Evolutionary conservation across 2,329 filamentous ascomycete genomes (phyloP).

Genomic region (Dactylonectria macrodidyma): DNA sequence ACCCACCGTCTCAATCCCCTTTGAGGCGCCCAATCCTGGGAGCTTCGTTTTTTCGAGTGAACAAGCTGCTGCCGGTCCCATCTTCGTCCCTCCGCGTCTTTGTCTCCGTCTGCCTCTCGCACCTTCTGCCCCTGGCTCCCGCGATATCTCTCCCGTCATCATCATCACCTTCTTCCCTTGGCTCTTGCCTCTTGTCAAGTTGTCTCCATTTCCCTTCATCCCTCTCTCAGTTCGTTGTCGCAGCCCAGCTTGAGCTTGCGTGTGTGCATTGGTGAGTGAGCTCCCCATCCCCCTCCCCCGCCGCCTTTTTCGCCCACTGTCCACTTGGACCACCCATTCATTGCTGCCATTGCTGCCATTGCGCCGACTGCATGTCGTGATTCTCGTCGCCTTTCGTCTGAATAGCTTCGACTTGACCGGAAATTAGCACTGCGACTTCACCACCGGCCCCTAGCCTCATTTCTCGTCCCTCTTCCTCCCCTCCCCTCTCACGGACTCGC

Average conservation of each 20-base stretch:
- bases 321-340: slow-evolving; percentile 33
- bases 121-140: slow-evolving; percentile 42
- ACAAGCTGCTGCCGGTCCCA: slow-evolving; percentile 42
- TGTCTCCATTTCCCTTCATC: slow-evolving; percentile 32
- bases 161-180: slow-evolving; percentile 36
- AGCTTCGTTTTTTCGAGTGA: slow-evolving; percentile 51
- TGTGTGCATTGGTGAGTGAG: slow-evolving; percentile 46
- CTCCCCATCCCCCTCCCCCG: slow-evolving; percentile 34
- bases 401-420: slow-evolving; percentile 27
- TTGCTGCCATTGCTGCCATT: slow-evolving; percentile 31
- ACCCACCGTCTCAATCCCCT: slow-evolving; percentile 47
- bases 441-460: slow-evolving; percentile 25
- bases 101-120: slow-evolving; percentile 25
- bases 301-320: slow-evolving; percentile 28
- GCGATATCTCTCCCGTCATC: slow-evolving; percentile 40
- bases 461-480: slow-evolving; percentile 12
- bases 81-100: slow-evolving; percentile 27
- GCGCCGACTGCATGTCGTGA: slow-evolving; percentile 19
- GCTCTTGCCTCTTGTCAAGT: slow-evolving; percentile 25
- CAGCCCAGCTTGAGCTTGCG: slow-evolving; percentile 41
- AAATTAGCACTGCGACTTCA: not conserved
- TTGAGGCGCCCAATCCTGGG: slow-evolving; percentile 44
- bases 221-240: slow-evolving; percentile 44
- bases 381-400: slow-evolving; percentile 26
- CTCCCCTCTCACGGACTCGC: slow-evolving; percentile 34